phyloP scores from a whole-genome alignment of 2,329 filamentous ascomycete genomes.

The Mycosphaerella sp. region DNA sequence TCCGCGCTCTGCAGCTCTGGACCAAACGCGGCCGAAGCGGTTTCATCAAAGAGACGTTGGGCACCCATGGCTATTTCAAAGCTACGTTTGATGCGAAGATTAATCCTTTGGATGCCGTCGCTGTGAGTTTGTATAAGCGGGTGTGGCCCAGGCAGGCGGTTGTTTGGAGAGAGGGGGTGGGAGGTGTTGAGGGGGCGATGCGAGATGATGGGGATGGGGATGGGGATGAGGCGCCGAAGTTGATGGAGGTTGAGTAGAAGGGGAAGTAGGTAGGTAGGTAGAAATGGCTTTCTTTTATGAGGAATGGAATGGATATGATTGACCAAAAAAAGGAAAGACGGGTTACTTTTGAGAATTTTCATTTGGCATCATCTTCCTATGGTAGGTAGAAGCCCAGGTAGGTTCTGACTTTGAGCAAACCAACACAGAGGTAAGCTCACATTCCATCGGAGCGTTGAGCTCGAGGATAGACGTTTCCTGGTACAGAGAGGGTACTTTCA shows the following conservation, averaged over 20 bases:
- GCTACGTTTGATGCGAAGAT: constrained; percentile 94
- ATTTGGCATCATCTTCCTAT: no score
- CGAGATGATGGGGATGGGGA: neutral
- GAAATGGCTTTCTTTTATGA: no score
- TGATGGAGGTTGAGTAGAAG: constrained; percentile 16
- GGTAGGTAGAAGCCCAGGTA: no score
- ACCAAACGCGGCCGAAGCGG: constrained; percentile 82
- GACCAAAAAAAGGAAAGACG: neutral
- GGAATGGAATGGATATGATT: no score
- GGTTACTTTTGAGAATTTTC: no score
- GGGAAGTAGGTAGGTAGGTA: neutral
- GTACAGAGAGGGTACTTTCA: no score
- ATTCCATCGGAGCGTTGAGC: no score
- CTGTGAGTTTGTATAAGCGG: constrained; percentile 61
- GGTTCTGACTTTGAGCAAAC: no score
- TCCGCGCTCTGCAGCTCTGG: constrained; percentile 93
- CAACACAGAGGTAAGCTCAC: no score
- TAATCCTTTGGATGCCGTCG: constrained; percentile 91
- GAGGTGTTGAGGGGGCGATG: neutral
- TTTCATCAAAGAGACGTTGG: constrained; percentile 87
- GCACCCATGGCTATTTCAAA: constrained; percentile 99
- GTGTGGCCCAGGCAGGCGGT: constrained; percentile 53
- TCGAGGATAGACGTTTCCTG: no score
- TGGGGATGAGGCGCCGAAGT: constrained; percentile 16
- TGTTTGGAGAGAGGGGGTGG: constrained; percentile 19